These are phyloP conservation scores for Candida anglica DNA, from an alignment of 805 yeast species.

Conservation along the genomic window DNA sequence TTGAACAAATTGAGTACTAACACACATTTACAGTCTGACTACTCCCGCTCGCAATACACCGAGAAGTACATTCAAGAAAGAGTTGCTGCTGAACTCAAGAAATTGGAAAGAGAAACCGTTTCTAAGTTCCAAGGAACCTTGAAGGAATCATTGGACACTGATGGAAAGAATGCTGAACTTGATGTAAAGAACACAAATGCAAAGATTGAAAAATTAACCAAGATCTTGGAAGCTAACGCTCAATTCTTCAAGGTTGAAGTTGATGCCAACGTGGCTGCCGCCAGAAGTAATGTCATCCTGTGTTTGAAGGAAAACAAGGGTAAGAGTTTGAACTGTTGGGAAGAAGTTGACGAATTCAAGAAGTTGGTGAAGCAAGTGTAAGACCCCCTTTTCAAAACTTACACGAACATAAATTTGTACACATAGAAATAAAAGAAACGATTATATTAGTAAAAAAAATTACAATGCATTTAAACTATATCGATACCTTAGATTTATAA, in stretches of 20 bases:
- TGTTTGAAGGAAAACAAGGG: conserved; percentile 65
- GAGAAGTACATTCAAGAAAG: conserved; percentile 64
- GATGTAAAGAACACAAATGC: conserved; percentile 33
- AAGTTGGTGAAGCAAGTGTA: conserved; percentile 49
- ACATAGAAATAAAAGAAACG: too few species aligned
- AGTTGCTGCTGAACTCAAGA: conserved; percentile 53
- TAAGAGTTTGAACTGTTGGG: conserved; percentile 77
- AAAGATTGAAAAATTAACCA: conserved; percentile 35
- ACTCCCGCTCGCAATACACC: conserved; percentile 64
- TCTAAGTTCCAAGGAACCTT: conserved; percentile 49
- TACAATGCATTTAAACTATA: too few species aligned
- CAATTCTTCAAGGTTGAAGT: conserved; percentile 28
- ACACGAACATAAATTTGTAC: too few species aligned
- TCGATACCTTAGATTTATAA: too few species aligned
- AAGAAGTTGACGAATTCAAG: conserved; percentile 69
- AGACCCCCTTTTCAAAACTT: too few species aligned
- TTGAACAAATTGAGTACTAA: too few species aligned
- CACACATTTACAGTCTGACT: conserved; percentile 43
- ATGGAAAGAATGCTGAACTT: conserved; percentile 22
- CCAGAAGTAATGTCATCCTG: conserved; percentile 47
- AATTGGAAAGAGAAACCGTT: conserved; percentile 50
- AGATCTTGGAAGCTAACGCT: conserved; percentile 30
- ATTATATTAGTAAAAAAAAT: too few species aligned
- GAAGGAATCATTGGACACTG: conserved; percentile 34
- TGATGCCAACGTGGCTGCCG: conserved; percentile 35